Evolutionary conservation across 1,139 yeast species (phyloP).

Genomic region (Ogataea hybrid): DNA sequence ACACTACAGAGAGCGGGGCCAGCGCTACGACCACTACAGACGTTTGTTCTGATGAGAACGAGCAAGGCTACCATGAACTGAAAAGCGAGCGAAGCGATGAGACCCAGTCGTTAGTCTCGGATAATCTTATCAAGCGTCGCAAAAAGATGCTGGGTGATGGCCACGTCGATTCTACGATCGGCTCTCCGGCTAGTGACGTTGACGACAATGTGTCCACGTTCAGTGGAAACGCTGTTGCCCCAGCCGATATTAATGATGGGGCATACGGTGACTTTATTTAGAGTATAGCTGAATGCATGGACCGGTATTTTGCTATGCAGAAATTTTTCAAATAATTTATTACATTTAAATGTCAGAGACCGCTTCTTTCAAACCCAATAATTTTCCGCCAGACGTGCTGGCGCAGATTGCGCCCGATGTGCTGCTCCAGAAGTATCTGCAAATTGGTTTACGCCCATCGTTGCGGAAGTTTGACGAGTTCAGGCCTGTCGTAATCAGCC

Average conservation of each 20-base stretch:
- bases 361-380: slow-evolving; percentile 37
- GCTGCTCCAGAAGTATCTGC: slow-evolving; percentile 74
- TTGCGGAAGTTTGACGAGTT: slow-evolving; percentile 71
- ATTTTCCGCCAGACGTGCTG: slow-evolving; percentile 77
- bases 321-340: slow-evolving; percentile 4
- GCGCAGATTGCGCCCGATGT: slow-evolving; percentile 86
- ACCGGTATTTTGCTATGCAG: background rate
- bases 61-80: slow-evolving; percentile 7
- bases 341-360: slow-evolving; percentile 5
- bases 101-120: slow-evolving; percentile 5
- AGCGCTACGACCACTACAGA: slow-evolving; percentile 6
- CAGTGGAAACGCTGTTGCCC: slow-evolving; percentile 23
- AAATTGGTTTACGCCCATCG: slow-evolving; percentile 72
- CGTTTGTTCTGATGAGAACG: slow-evolving; percentile 12
- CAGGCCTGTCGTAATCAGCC: slow-evolving; percentile 50
- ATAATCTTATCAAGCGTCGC: slow-evolving; percentile 22
- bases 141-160: slow-evolving; percentile 26
- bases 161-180: slow-evolving; percentile 27
- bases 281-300: background rate
- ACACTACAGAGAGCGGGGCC: slow-evolving; percentile 6
- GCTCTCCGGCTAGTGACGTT: slow-evolving; percentile 29
- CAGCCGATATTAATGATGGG: slow-evolving; percentile 14
- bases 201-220: slow-evolving; percentile 26
- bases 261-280: slow-evolving; percentile 5
- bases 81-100: slow-evolving; percentile 6